Percentiles rank a stretch among this genome's conserved stretches.
Evolutionary conservation across 208 protist genomes (phyloP).

Genomic region (Trypanosoma theileri): DNA sequence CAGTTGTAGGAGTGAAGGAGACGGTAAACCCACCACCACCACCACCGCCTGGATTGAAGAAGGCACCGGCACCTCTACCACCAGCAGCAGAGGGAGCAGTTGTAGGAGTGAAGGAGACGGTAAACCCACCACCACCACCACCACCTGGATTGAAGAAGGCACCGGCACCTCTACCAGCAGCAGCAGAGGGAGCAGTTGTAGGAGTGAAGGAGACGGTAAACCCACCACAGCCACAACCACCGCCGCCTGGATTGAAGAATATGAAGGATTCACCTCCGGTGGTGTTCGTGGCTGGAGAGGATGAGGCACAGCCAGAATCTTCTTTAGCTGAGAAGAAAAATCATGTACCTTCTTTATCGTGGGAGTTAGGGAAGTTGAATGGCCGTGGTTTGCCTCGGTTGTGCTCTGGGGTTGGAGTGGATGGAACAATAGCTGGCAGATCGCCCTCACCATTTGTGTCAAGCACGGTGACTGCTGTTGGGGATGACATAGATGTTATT

Average conservation of each 20-base stretch:
- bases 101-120: not conserved
- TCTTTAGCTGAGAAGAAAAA: not conserved
- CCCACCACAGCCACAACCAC: slow-evolving; percentile 19
- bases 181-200: not conserved
- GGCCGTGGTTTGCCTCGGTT: not conserved
- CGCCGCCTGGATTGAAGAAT: not conserved
- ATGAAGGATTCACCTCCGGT: too few species aligned
- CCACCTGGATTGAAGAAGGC: not conserved
- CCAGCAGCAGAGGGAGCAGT: not conserved
- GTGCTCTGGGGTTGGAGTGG: not conserved
- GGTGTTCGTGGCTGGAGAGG: too few species aligned
- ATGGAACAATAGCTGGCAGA: not conserved
- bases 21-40: slow-evolving; percentile 17
- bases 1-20: not conserved
- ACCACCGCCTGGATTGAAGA: not conserved
- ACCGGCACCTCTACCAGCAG: not conserved
- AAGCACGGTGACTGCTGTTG: not conserved
- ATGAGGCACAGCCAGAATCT: not conserved
- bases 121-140: slow-evolving; percentile 18
- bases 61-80: not conserved
- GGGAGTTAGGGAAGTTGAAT: not conserved
- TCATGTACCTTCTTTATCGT: not conserved
- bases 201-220: not conserved
- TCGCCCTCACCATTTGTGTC: not conserved
- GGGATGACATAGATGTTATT: not conserved